Base-by-base conservation (phyloP, 176 grass and related monocot genomes). In the Eragrostis curvula region DNA sequence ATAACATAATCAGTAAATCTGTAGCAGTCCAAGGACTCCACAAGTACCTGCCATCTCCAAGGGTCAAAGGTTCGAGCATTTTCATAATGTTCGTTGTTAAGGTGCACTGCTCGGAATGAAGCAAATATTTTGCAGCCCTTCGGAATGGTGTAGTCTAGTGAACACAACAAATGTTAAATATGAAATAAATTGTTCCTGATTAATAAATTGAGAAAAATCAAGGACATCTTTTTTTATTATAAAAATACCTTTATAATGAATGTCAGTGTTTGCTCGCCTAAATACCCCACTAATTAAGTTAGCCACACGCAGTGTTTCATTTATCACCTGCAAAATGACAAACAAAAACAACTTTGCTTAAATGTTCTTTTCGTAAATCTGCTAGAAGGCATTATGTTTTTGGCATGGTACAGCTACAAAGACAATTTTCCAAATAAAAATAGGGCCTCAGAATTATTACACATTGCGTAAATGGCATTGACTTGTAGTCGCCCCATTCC, bases 241-340 rank as follows among this genome's bases (percentile, higher is more conserved):
- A 32, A 25, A 68, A 86, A 58, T 79, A 96, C 97, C 97, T 89
- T 99, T 92, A 44, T 88, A 99, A 48, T 96, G 85, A 84, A 99
- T 88, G 67, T 99, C 93, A 0, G 82, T 87, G 49, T 92, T 92
- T 41, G 97, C 91, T 77, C 97, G 89, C 69, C 97, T 91, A 20
- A 99, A 99, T 42, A 99, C 91, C n/a, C 97, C 97, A 56, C 97
- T 68, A 40, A 96, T 93, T 62, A 99, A 89, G 86, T 99, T 99
- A n/a, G 87, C 93, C 57, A 99, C 87, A 10, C 97, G 97, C 53
- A 99, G 89, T n/a, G 93, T 92, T 81, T 99, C 97, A 48, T 88
- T 96, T 79, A 99, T 94, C 56, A 99, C 97, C 97, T 99, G 87
- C 17, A 84, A 18, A 42, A 73, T 43, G 5, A 64, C 15, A 21